Conservation (phyloP, 176 grass and related monocot species). For the Phyllostachys edulis region DNA sequence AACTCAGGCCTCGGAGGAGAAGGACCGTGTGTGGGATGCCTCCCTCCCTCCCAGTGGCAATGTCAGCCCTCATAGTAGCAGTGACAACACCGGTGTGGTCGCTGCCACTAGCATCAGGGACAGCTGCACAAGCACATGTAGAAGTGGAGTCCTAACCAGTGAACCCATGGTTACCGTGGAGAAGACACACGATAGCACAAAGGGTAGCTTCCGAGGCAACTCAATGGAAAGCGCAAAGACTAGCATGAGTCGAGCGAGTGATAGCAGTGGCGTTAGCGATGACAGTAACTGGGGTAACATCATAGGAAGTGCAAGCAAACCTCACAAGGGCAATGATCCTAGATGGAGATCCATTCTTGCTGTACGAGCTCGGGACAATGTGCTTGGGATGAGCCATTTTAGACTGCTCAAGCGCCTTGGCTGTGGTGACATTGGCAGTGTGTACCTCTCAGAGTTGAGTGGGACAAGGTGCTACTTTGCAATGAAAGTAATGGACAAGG, state of each 20-base stretch:
- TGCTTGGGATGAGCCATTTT: conserved; percentile 89
- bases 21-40: conserved; percentile 69
- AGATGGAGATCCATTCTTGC: conserved; percentile 79
- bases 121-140: conserved; percentile 54
- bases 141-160: conserved; percentile 47
- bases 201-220: conserved; percentile 46
- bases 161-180: conserved; percentile 40
- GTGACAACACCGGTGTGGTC: conserved; percentile 57
- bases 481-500: conserved; percentile 93
- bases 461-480: conserved; percentile 80
- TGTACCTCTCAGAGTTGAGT: conserved; percentile 86
- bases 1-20: conserved; percentile 59
- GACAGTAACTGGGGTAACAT: conserved; percentile 72
- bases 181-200: conserved; percentile 41
- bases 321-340: conserved; percentile 87
- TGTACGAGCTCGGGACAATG: conserved; percentile 55
- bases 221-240: conserved; percentile 70
- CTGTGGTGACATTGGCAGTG: conserved; percentile 78
- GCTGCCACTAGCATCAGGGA: conserved; percentile 46
- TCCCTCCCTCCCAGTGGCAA: conserved; percentile 78
- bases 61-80: conserved; percentile 77
- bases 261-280: conserved; percentile 75
- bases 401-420: conserved; percentile 74
- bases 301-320: conserved; percentile 68
- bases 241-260: conserved; percentile 72